Evolutionary conservation across 257 asterid species (phyloP).

Genomic region (Capsicum baccatum): DNA sequence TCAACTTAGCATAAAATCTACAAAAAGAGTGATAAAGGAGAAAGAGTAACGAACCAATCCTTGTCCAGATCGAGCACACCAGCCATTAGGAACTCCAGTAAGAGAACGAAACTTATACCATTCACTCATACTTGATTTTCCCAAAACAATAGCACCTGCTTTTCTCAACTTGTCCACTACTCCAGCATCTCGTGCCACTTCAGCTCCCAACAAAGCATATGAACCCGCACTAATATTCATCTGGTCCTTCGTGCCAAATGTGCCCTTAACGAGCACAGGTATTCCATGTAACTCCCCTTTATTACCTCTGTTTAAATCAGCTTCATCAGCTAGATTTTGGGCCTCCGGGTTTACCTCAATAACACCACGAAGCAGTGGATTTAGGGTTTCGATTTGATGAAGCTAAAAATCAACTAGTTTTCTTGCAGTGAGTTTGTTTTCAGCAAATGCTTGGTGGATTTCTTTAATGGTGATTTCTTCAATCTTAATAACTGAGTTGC

Average conservation of each 20-base stretch:
- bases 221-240: conserved; percentile 73
- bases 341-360: conserved; percentile 77
- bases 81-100: conserved; percentile 55
- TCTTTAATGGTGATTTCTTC: conserved; percentile 60
- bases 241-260: conserved; percentile 62
- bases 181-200: conserved; percentile 64
- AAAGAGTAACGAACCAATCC: conserved; percentile 54
- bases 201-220: conserved; percentile 62
- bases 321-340: conserved; percentile 51
- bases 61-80: conserved; percentile 78
- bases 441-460: conserved; percentile 43
- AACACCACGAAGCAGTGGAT: conserved; percentile 63
- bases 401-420: conserved; percentile 53
- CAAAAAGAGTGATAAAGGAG: not conserved
- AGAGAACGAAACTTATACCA: conserved; percentile 61
- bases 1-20: not conserved
- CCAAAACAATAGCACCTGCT: conserved; percentile 75
- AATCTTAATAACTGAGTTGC: conserved; percentile 34
- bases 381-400: conserved; percentile 53
- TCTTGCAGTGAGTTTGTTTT: conserved; percentile 43
- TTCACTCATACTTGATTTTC: conserved; percentile 78
- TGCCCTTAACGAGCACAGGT: conserved; percentile 84
- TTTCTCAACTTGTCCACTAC: conserved; percentile 65
- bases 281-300: conserved; percentile 55
- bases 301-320: conserved; percentile 42